Base-by-base conservation (phyloP, 371 early-diverging fungal species). In the Rhizopus arrhizus region DNA sequence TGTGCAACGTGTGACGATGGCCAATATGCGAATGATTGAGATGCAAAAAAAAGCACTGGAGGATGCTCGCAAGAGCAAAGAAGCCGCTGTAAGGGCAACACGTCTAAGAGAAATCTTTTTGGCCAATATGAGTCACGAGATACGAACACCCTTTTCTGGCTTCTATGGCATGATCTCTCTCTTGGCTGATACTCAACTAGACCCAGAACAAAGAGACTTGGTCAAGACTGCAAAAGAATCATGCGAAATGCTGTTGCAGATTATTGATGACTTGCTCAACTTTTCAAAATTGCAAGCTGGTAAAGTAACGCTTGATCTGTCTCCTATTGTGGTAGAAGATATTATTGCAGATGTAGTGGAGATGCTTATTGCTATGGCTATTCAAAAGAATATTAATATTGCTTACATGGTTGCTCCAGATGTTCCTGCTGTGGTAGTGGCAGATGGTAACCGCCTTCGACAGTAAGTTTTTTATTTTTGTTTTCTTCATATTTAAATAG, bases 241-340 rank as follows among this genome's bases (percentile, higher is more conserved):
- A 0, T 85, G 84, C 42, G 82, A 84, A 62, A 81, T 83, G 58
- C 42, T 86, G n/a, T 66, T 85, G 34, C 75, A 80, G 33, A 82
- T 86, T 32, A 86, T 86, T 61, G 85, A 86, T 49, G 86, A 86
- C 61, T 59, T 87, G 15, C 59, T 87, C 29, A 85, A 87, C 67
- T 86, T 86, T 52, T 84, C 84, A 59, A 87, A 85, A 35, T 62
- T 86, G 32, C 84, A 86, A 65, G 83, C 87, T 0, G 85, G 85
- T 29, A 86, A 86, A 48, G 81, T 86, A 6, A 71, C 77, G 0
- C 38, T 86, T 32, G 86, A 86, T 54, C 43, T 75, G 0, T 67
- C 78, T 4, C 75, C 78, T 2, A 48, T 85, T 9, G 68, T 77
- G 11, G 61, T 85, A 8, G 84, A 83, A 48, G 83, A 83, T 31